These are phyloP conservation scores for Brassica balearica DNA, from an alignment of 441 rosid genomes.

Conservation along the genomic window DNA sequence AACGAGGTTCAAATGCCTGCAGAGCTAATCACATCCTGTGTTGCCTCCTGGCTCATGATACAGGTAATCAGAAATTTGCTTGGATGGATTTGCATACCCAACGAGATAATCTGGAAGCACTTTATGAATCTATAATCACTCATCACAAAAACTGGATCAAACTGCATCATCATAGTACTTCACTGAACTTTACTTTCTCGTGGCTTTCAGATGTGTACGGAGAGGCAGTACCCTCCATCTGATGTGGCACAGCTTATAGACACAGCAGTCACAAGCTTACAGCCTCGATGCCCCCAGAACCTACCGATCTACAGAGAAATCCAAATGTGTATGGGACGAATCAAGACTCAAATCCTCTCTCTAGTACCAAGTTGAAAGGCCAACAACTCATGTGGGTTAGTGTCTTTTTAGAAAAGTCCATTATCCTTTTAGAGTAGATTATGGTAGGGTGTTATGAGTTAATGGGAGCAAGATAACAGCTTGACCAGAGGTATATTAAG, in stretches of 20 bases:
- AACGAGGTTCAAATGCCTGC: slow-evolving; percentile 66
- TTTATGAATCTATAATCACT: not conserved
- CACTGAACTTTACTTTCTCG: slow-evolving; percentile 31
- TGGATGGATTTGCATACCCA: slow-evolving; percentile 1
- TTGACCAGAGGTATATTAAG: slow-evolving; percentile 31
- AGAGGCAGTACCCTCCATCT: slow-evolving; percentile 84
- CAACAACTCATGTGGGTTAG: not conserved
- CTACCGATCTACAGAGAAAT: slow-evolving; percentile 81
- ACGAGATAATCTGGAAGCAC: slow-evolving; percentile 23
- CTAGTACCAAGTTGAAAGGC: slow-evolving; percentile 74
- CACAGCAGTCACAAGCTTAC: slow-evolving; percentile 78
- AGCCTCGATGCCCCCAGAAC: slow-evolving; percentile 83
- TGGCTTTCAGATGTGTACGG: slow-evolving; percentile 76
- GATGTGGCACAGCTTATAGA: slow-evolving; percentile 94
- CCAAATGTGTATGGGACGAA: slow-evolving; percentile 92
- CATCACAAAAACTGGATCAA: slow-evolving; percentile 14
- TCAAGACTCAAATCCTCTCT: slow-evolving; percentile 92
- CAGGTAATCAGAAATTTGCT: slow-evolving; percentile 59
- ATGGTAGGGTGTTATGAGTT: slow-evolving; percentile 24
- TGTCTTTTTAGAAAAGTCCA: slow-evolving; percentile 14
- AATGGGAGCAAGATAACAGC: slow-evolving; percentile 24
- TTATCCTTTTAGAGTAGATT: slow-evolving; percentile 35
- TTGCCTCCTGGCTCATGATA: slow-evolving; percentile 84
- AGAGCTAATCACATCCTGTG: slow-evolving; percentile 86
- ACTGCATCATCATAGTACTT: slow-evolving; percentile 8